Percentiles rank a stretch among this genome's conserved stretches.
Conservation (phyloP, 371 early-diverging fungal genomes). For the Choanephora cucurbitarum region DNA sequence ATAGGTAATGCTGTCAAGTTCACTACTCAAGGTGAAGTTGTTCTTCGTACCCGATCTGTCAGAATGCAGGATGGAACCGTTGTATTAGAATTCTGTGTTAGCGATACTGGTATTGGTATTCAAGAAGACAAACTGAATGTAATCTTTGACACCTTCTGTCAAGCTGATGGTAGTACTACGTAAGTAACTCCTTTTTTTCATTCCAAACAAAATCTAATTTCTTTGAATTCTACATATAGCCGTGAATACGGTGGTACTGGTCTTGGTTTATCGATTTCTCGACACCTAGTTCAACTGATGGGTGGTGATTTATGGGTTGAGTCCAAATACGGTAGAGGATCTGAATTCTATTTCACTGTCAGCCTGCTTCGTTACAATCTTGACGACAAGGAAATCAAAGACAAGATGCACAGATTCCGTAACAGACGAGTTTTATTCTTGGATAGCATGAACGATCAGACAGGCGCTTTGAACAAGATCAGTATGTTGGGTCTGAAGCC, state of each 20-base stretch:
- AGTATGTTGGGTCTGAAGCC: constrained; percentile 45
- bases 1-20: constrained; percentile 88
- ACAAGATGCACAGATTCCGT: constrained; percentile 47
- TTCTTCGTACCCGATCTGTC: constrained; percentile 46
- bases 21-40: constrained; percentile 71
- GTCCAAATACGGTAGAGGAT: constrained; percentile 68
- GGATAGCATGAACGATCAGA: constrained; percentile 47
- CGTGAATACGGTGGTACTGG: constrained; percentile 87
- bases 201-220: neutral
- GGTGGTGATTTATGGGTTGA: constrained; percentile 81
- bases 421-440: constrained; percentile 53
- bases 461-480: constrained; percentile 34
- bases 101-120: constrained; percentile 88
- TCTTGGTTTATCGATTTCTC: constrained; percentile 80
- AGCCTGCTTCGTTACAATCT: constrained; percentile 34
- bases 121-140: constrained; percentile 67
- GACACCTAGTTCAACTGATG: constrained; percentile 74
- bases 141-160: constrained; percentile 84
- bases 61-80: constrained; percentile 41
- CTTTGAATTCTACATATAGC: constrained; percentile 26
- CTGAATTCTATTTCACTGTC: constrained; percentile 74
- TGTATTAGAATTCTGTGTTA: constrained; percentile 67
- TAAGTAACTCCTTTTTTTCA: constrained; percentile 22
- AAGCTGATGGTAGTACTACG: constrained; percentile 82
- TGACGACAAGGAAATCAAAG: constrained; percentile 22